Percentiles rank a stretch among this genome's conserved stretches.
Evolutionary conservation across 352 stramenopile species (phyloP).

Genomic region (Globisporangium paddicum): DNA sequence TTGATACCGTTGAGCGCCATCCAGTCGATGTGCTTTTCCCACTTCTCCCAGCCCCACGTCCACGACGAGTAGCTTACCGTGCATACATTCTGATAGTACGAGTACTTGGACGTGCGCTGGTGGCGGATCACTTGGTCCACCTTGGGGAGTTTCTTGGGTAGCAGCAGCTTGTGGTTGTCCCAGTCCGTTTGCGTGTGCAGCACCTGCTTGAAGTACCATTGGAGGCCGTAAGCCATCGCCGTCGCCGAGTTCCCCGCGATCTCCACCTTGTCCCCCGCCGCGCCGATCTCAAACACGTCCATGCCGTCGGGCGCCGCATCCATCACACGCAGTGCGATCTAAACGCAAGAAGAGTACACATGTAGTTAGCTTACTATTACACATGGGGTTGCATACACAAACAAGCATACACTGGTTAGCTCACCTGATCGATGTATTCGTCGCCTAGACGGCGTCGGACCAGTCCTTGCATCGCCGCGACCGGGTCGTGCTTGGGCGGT

Average conservation of each 20-base stretch:
- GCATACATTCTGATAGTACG: constrained; percentile 92
- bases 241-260: constrained; percentile 51
- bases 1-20: constrained; percentile 92
- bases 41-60: constrained; percentile 84
- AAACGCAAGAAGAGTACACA: not conserved
- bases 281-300: constrained; percentile 62
- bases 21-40: constrained; percentile 91
- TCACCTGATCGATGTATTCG: constrained; percentile 62
- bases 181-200: constrained; percentile 79
- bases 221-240: constrained; percentile 62
- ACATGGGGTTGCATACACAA: not conserved
- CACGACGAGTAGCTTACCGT: constrained; percentile 90
- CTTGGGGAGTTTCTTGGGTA: constrained; percentile 45
- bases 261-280: constrained; percentile 39
- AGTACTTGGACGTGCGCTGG: constrained; percentile 68
- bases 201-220: constrained; percentile 74
- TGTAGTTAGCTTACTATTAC: not conserved
- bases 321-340: constrained; percentile 54
- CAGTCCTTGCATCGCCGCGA: constrained; percentile 44
- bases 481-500: constrained; percentile 35
- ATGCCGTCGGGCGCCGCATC: constrained; percentile 30
- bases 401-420: not conserved
- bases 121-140: constrained; percentile 30
- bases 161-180: constrained; percentile 68
- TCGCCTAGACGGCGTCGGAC: constrained; percentile 49